Conservation (phyloP, 192 early-diverging fungal species). For the Paraglomus brasilianum region DNA sequence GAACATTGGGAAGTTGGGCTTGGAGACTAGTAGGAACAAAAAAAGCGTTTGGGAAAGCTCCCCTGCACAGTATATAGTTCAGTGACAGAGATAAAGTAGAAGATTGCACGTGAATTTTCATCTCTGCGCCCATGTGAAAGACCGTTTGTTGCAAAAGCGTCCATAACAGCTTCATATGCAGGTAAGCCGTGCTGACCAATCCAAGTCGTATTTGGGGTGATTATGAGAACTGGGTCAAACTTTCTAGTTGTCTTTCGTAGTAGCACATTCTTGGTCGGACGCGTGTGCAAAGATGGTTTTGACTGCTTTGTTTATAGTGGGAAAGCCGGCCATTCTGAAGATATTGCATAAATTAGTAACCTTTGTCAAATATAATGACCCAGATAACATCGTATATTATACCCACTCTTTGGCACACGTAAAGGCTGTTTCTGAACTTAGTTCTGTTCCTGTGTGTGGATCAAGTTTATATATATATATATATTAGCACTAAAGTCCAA, state of each 20-base stretch:
- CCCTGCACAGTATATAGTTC: background rate
- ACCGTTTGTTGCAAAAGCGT: conserved; percentile 9
- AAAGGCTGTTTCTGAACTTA: background rate
- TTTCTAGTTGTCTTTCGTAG: background rate
- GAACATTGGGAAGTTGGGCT: too few relatives aligned
- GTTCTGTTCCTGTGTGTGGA: background rate
- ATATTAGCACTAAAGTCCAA: conserved; percentile 2
- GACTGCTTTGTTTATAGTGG: conserved; percentile 1
- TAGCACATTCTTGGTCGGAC: background rate
- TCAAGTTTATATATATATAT: background rate
- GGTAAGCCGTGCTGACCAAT: background rate
- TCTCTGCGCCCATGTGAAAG: background rate
- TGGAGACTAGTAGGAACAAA: too few relatives aligned
- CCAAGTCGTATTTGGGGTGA: conserved; percentile 8
- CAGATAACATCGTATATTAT: conserved; percentile 16
- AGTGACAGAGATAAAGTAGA: background rate
- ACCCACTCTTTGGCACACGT: background rate
- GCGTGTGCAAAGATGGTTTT: conserved; percentile 9
- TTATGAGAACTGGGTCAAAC: conserved; percentile 12
- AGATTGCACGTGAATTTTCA: conserved; percentile 8
- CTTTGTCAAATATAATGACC: conserved; percentile 16
- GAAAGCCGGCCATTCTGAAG: background rate
- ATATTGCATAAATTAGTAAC: conserved; percentile 4
- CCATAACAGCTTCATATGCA: conserved; percentile 6
- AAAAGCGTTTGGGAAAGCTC: background rate